These are phyloP conservation scores for Isabelozyma pseudorhagii DNA, from an alignment of 805 yeast genomes.

Conservation along the genomic window DNA sequence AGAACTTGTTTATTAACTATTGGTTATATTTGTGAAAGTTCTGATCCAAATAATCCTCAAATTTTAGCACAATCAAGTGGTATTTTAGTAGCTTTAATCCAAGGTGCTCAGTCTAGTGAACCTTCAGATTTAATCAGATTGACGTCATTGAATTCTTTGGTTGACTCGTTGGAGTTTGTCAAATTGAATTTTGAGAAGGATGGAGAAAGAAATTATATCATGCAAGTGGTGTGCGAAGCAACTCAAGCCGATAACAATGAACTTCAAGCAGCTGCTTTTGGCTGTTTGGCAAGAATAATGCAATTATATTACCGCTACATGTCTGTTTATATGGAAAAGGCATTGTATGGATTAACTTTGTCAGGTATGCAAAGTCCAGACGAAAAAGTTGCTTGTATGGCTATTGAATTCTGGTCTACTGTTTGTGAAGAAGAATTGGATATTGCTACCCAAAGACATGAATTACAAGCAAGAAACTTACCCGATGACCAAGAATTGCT, in stretches of 20 bases:
- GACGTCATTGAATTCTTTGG: conserved; percentile 90
- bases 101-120: conserved; percentile 88
- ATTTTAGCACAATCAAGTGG: conserved; percentile 86
- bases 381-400: conserved; percentile 94
- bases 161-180: conserved; percentile 86
- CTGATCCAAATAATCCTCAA: conserved; percentile 77
- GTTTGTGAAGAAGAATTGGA: conserved; percentile 97
- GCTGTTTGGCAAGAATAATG: conserved; percentile 92
- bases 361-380: conserved; percentile 84
- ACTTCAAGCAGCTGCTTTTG: conserved; percentile 91
- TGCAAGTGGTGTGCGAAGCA: conserved; percentile 99
- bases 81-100: conserved; percentile 90
- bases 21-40: conserved; percentile 94
- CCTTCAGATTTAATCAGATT: conserved; percentile 71
- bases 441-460: conserved; percentile 64
- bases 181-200: conserved; percentile 85
- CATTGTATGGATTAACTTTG: conserved; percentile 84
- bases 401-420: conserved; percentile 98
- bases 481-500: conserved; percentile 41
- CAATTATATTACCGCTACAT: conserved; percentile 81
- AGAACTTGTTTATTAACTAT: conserved; percentile 84
- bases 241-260: conserved; percentile 85
- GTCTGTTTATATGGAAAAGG: conserved; percentile 97
- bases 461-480: conserved; percentile 26
- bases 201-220: conserved; percentile 92